Percentiles rank a stretch among this genome's conserved stretches.
phyloP scores from a whole-genome alignment of 176 grass and related monocot genomes.

The Triticum aestivum region IWGSC_CS_RefSeq_v2.1 NC_057811.1:419196111-419196610 shows the following conservation, averaged over 20 bases:
- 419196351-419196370: conserved; percentile 11
- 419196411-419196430: not conserved
- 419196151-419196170: not conserved
- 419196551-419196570: not conserved
- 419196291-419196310: not conserved
- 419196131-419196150: not conserved
- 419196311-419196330: not conserved
- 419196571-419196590: not conserved
- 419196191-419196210: too few relatives aligned
- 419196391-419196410: not conserved
- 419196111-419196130: conserved; percentile 97
- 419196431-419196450: conserved; percentile 5
- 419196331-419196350: not conserved
- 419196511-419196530: not conserved
- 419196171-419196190: not conserved
- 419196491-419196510: not conserved
- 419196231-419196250: not conserved
- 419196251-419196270: not conserved
- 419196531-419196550: not conserved
- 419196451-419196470: not conserved
- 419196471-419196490: conserved; percentile 4
- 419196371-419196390: not conserved
- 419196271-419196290: not conserved
- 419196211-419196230: not conserved
- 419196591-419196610: not conserved